Evolutionary conservation across 306 rosid species (phyloP), one percentile per base, ranked within the genome.

Genomic region (Rosa lucieae): DNA sequence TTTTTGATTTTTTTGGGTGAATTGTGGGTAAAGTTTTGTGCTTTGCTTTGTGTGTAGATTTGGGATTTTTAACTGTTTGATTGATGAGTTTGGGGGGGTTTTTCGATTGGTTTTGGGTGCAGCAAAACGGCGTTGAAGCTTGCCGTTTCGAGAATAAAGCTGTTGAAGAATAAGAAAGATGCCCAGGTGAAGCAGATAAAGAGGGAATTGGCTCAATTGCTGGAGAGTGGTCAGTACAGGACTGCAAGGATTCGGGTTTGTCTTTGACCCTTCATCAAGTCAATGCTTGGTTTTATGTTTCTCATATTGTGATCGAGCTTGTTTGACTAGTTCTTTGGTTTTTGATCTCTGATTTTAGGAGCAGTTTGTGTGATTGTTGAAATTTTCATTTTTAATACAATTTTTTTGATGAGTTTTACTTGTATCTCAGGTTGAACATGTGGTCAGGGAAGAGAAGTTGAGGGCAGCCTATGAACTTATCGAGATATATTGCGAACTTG

Each of bases 81-180:
- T 78, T 72, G 67, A 74, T 78, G 13, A 23, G 52, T 23, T 81
- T 32, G 37, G 37, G 35, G 35, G 35, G 37, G 37, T 32, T 32
- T 32, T 32, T 32, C 80, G 62, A 21, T 42, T 70, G 79, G 49
- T 66, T 82, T 83, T 40, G 59, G 70, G n/a, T 88, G 84, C 90
- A 95, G 99, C 89, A 95, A 95, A 88, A 93, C 96, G 61, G 76
- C 93, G 20, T 78, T 95, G 91, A 95, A 89, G 89, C 93, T 93
- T 26, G 89, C 99, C 72, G 93, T 84, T 63, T 88, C 98, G 3
- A 87, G 97, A 15, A 91, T 91, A 59, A 95, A 93, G 89, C 92
- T 95, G 58, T 81, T 93, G 91, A 91, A 85, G 88, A 95, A 93
- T 72, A 95, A 88, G 88, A 90, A 91, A 85, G 96, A 93, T 40